These are phyloP conservation scores for Cephaloascus albidus DNA, from an alignment of 805 yeast species.

Conservation along the genomic window DNA sequence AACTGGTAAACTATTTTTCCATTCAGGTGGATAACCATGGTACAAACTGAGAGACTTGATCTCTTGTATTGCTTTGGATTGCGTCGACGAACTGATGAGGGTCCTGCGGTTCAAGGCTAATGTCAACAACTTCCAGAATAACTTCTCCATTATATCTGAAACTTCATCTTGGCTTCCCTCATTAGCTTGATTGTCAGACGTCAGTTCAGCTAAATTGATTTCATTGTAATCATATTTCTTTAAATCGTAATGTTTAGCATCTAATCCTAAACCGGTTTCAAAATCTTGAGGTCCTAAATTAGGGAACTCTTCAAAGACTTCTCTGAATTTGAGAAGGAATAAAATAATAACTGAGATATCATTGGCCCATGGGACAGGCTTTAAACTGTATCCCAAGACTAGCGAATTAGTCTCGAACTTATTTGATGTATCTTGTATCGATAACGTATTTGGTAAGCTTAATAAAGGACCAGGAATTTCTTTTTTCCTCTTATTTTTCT, in stretches of 20 bases:
- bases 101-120: constrained; percentile 27
- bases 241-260: background rate
- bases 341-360: constrained; percentile 23
- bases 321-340: constrained; percentile 20
- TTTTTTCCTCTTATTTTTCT: constrained; percentile 17
- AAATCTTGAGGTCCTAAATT: constrained; percentile 26
- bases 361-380: constrained; percentile 14
- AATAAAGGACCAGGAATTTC: constrained; percentile 31
- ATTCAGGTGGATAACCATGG: constrained; percentile 28
- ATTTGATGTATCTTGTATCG: background rate
- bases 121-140: constrained; percentile 21
- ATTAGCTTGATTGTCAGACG: background rate
- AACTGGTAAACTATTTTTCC: constrained; percentile 17
- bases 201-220: background rate
- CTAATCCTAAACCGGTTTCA: constrained; percentile 23
- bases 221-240: background rate
- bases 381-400: background rate
- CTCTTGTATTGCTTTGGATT: constrained; percentile 21
- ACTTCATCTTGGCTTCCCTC: constrained; percentile 5
- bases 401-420: background rate
- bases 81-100: constrained; percentile 13
- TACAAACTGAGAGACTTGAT: constrained; percentile 15
- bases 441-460: constrained; percentile 21
- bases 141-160: constrained; percentile 19
- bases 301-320: constrained; percentile 10